Percentiles rank a stretch among this genome's conserved stretches.
phyloP scores from a whole-genome alignment of 2,329 filamentous ascomycete species.

The Tricladium varicosporioides region DNA sequence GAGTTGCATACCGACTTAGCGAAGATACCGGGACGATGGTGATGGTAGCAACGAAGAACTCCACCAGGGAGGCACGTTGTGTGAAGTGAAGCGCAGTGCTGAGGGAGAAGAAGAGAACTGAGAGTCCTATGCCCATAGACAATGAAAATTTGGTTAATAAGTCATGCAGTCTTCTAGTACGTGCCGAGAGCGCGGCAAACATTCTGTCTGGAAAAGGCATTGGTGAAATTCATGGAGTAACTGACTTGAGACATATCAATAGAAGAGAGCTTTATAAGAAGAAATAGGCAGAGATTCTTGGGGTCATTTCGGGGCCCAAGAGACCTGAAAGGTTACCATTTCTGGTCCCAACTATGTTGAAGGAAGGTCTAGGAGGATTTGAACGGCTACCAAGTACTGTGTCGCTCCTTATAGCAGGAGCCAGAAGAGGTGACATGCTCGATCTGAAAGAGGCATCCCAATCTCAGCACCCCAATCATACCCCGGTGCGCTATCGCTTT shows the following conservation, averaged over 20 bases:
- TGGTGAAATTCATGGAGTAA: not conserved
- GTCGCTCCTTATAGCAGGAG: not conserved
- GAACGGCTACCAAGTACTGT: not conserved
- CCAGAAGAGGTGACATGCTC: not conserved
- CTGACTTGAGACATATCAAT: not conserved
- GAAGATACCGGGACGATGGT: conserved; percentile 5
- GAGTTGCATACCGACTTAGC: conserved; percentile 4
- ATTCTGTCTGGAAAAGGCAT: not conserved
- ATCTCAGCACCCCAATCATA: not conserved
- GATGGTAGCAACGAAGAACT: conserved; percentile 5
- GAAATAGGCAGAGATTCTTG: not conserved
- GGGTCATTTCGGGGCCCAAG: not conserved
- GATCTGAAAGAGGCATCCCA: not conserved
- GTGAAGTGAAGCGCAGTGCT: conserved; percentile 2
- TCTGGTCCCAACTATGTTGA: not conserved
- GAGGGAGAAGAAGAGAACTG: conserved; percentile 5
- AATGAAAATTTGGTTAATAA: not conserved
- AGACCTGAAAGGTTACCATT: not conserved
- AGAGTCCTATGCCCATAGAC: conserved; percentile 3
- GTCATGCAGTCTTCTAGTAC: not conserved
- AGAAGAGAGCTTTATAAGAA: not conserved
- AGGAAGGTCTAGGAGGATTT: not conserved
- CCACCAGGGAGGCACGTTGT: conserved; percentile 1
- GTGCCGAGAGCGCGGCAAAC: not conserved
- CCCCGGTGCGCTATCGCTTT: not conserved